A percentile compares a stretch with the other conserved stretches of the same genome.
Evolutionary conservation across 2,329 filamentous ascomycete genomes (phyloP).

Genomic region (Claviceps sp.): DNA sequence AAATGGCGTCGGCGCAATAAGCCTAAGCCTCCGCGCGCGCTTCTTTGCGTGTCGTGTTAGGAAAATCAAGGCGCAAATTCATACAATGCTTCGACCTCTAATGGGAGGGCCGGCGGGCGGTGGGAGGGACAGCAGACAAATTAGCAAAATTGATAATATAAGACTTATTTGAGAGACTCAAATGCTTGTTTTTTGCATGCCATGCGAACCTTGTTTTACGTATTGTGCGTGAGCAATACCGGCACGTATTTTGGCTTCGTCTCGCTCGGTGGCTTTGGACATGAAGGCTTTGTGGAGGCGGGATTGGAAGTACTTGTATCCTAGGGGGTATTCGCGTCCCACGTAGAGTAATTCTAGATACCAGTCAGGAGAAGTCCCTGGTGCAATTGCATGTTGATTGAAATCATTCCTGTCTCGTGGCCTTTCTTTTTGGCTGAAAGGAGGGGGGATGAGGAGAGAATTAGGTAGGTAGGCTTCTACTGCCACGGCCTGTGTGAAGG

Average conservation of each 20-base stretch:
- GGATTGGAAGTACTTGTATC: constrained; percentile 66
- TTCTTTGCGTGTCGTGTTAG: not conserved
- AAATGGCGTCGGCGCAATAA: too few species aligned
- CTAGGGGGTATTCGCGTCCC: constrained; percentile 75
- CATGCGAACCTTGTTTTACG: constrained; percentile 69
- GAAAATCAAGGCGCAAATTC: constrained; percentile 20
- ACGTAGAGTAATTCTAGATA: constrained; percentile 67
- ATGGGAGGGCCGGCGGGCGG: not conserved
- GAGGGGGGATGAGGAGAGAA: too few species aligned
- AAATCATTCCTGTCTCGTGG: not conserved
- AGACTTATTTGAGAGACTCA: not conserved
- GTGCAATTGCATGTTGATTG: not conserved
- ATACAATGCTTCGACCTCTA: constrained; percentile 87
- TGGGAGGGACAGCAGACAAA: not conserved
- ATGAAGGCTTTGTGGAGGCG: constrained; percentile 78
- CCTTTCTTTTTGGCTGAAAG: too few species aligned
- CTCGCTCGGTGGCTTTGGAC: constrained; percentile 53
- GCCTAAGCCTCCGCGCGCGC: not conserved
- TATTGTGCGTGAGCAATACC: constrained; percentile 71
- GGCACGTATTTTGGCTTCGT: constrained; percentile 62
- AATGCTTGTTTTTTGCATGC: not conserved
- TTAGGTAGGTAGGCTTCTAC: too few species aligned
- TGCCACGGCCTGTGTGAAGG: too few species aligned
- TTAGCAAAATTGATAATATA: not conserved
- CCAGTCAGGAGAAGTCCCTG: not conserved